Conservation (phyloP, 2,329 filamentous ascomycete species). For the Diaporthe capsici region DNA sequence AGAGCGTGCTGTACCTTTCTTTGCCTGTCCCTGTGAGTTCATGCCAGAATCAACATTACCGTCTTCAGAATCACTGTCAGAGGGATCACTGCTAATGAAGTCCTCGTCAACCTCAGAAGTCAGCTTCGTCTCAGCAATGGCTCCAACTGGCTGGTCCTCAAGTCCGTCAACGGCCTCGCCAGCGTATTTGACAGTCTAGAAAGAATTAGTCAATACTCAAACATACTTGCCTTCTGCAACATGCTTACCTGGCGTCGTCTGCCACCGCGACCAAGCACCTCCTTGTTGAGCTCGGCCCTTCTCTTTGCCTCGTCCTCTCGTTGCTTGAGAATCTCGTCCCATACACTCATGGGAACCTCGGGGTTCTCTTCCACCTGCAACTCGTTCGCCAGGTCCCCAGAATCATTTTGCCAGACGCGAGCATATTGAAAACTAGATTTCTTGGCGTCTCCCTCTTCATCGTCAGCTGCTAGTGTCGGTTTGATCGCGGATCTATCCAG, state of each 20-base stretch:
- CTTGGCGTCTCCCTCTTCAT: conserved; percentile 63
- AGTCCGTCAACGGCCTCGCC: conserved; percentile 27
- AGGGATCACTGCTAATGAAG: conserved; percentile 40
- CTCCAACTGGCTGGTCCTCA: conserved; percentile 33
- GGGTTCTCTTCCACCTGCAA: conserved; percentile 68
- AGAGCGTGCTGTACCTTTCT: conserved; percentile 40
- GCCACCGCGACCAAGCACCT: conserved; percentile 89
- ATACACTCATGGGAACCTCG: conserved; percentile 77
- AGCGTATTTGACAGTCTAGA: conserved; percentile 41
- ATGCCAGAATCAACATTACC: conserved; percentile 24
- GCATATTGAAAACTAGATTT: conserved; percentile 92
- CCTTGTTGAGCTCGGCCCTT: conserved; percentile 76
- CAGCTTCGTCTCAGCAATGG: conserved; percentile 14
- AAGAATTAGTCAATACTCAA: conserved; percentile 23
- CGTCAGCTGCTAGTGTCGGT: conserved; percentile 74
- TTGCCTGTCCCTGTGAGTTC: conserved; percentile 38
- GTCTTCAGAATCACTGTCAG: conserved; percentile 38
- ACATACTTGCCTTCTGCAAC: neutral
- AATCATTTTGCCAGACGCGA: conserved; percentile 91
- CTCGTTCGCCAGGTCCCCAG: conserved; percentile 75
- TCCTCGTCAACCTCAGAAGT: conserved; percentile 40
- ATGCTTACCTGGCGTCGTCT: conserved; percentile 72
- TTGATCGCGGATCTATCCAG: conserved; percentile 90
- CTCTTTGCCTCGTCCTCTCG: conserved; percentile 84
- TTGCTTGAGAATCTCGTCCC: conserved; percentile 90